These are phyloP conservation scores for Blakeslea trispora DNA, from an alignment of 371 early-diverging fungal species.

Conservation along the genomic window DNA sequence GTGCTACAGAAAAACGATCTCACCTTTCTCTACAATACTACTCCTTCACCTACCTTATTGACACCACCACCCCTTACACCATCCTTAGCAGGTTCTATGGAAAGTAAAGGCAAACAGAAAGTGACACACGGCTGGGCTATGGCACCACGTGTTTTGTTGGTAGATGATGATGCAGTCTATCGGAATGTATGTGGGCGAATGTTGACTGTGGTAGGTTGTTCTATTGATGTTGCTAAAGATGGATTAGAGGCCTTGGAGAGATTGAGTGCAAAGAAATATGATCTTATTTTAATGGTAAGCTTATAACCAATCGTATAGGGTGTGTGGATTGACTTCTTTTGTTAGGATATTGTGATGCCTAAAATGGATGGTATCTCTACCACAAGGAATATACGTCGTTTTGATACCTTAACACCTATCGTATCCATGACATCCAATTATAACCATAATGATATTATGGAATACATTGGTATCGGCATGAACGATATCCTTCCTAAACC, in stretches of 20 bases:
- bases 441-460: constrained; percentile 65
- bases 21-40: too few relatives aligned
- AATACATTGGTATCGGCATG: constrained; percentile 80
- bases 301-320: not conserved
- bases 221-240: constrained; percentile 72
- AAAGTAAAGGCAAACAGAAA: constrained; percentile 27
- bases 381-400: constrained; percentile 74
- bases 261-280: constrained; percentile 67
- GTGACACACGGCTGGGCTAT: constrained; percentile 55
- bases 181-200: constrained; percentile 64
- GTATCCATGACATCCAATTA: constrained; percentile 81
- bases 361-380: constrained; percentile 77
- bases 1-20: too few relatives aligned
- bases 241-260: constrained; percentile 72
- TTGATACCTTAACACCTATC: constrained; percentile 73
- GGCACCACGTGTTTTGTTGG: constrained; percentile 73
- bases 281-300: constrained; percentile 79
- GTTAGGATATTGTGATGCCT: constrained; percentile 77
- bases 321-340: constrained; percentile 7
- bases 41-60: not conserved
- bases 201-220: constrained; percentile 72
- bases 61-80: constrained; percentile 1
- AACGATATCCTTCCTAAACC: constrained; percentile 83
- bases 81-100: not conserved
- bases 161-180: constrained; percentile 77